phyloP scores from a whole-genome alignment of 2,329 filamentous ascomycete species.

The Aspergillus flavus region DNA sequence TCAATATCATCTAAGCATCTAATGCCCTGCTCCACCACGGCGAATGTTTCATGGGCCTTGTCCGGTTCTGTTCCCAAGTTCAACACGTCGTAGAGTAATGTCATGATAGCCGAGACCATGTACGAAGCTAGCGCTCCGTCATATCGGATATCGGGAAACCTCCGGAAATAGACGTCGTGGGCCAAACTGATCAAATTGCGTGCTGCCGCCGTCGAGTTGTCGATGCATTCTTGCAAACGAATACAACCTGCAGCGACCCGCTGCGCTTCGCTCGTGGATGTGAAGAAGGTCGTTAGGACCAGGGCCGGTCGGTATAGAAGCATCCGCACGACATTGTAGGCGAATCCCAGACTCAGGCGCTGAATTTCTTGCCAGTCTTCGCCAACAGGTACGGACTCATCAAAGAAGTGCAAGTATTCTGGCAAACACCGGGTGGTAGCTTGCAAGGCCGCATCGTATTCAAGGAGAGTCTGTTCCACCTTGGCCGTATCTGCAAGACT shows the following conservation, averaged over 20 bases:
- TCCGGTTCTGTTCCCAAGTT: conserved; percentile 10
- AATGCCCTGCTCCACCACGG: conserved; percentile 16
- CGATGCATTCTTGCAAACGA: conserved; percentile 10
- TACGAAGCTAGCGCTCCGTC: conserved; percentile 15
- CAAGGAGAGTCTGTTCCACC: conserved; percentile 8
- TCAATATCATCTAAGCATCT: conserved; percentile 19
- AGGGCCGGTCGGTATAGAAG: conserved; percentile 15
- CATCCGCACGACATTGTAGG: conserved; percentile 14
- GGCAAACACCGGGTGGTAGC: conserved; percentile 9
- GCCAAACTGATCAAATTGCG: conserved; percentile 14
- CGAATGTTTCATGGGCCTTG: conserved; percentile 13
- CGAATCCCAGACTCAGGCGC: conserved; percentile 12
- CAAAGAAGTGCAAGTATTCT: conserved; percentile 18
- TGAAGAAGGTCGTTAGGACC: conserved; percentile 16
- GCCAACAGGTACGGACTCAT: conserved; percentile 11
- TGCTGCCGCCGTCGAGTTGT: conserved; percentile 11
- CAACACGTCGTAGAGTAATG: conserved; percentile 16
- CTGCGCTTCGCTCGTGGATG: conserved; percentile 10
- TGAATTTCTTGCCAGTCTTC: conserved; percentile 20
- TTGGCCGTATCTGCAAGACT: conserved; percentile 7
- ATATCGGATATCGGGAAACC: conserved; percentile 15
- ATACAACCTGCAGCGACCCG: conserved; percentile 5
- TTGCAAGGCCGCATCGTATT: conserved; percentile 15
- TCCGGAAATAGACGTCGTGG: conserved; percentile 15
- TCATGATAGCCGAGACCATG: conserved; percentile 14